Percentiles rank a stretch among this genome's conserved stretches.
Evolutionary conservation across 306 rosid species (phyloP).

Genomic region (Nissolia schottii): DNA sequence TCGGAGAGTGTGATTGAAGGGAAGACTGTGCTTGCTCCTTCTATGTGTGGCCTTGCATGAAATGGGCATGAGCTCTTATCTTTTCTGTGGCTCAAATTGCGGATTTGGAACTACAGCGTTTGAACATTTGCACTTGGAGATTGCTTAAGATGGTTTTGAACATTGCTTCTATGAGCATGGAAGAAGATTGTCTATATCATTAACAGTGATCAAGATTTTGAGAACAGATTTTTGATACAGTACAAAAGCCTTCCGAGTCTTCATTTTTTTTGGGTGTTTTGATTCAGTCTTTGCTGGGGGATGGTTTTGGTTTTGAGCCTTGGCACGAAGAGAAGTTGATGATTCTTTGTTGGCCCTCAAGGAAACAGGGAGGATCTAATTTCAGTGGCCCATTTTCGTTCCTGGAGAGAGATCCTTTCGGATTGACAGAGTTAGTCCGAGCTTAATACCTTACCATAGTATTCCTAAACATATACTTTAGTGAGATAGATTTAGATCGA

Average conservation of each 20-base stretch:
- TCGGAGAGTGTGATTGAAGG: slow-evolving; percentile 16
- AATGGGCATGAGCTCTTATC: slow-evolving; percentile 35
- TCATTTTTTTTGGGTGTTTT: slow-evolving; percentile 24
- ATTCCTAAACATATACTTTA: slow-evolving; percentile 12
- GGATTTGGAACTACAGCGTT: slow-evolving; percentile 31
- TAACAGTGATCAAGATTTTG: slow-evolving; percentile 41
- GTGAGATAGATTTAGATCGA: slow-evolving; percentile 29
- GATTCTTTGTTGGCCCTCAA: slow-evolving; percentile 38
- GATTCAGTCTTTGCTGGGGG: slow-evolving; percentile 25
- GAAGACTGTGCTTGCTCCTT: slow-evolving; percentile 26
- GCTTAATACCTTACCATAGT: slow-evolving; percentile 21
- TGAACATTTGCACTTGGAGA: slow-evolving; percentile 46
- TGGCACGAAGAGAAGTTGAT: slow-evolving; percentile 33
- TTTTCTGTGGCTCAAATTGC: neutral
- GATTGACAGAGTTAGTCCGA: slow-evolving; percentile 44
- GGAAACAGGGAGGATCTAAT: slow-evolving; percentile 36
- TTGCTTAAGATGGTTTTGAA: slow-evolving; percentile 44
- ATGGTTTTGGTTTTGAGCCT: slow-evolving; percentile 39
- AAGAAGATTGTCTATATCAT: slow-evolving; percentile 60
- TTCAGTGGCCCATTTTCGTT: slow-evolving; percentile 42
- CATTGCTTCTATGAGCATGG: slow-evolving; percentile 49
- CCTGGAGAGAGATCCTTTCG: slow-evolving; percentile 42
- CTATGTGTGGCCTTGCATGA: slow-evolving; percentile 11
- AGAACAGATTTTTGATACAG: slow-evolving; percentile 16
- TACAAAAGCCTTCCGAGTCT: slow-evolving; percentile 23